Evolutionary conservation across 352 stramenopile genomes (phyloP).

Genomic region (Globisporangium heterothallicum): DNA sequence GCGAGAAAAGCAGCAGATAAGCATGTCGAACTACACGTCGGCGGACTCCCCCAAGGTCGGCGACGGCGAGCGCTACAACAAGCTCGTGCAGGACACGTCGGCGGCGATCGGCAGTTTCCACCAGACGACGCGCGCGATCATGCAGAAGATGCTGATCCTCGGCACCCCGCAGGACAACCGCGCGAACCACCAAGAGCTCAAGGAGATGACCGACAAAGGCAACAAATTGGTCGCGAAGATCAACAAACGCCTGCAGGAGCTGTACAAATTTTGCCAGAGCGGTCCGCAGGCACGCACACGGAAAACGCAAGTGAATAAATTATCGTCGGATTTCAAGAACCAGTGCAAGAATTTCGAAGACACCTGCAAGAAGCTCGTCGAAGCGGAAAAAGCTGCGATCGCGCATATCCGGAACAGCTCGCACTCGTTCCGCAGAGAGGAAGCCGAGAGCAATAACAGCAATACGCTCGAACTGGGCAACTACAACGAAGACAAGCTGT

Average conservation of each 20-base stretch:
- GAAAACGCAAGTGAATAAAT: conserved; percentile 48
- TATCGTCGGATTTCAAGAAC: conserved; percentile 59
- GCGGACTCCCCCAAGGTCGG: conserved; percentile 42
- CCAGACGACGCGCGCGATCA: conserved; percentile 45
- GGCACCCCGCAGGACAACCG: conserved; percentile 49
- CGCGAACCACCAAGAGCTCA: conserved; percentile 57
- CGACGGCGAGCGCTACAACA: conserved; percentile 46
- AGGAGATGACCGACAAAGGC: conserved; percentile 48
- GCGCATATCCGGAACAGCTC: conserved; percentile 47
- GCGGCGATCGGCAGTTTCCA: conserved; percentile 59
- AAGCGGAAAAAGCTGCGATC: conserved; percentile 37
- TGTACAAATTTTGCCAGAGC: conserved; percentile 24
- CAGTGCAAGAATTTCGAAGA: conserved; percentile 56
- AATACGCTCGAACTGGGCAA: conserved; percentile 40
- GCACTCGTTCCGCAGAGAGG: conserved; percentile 39
- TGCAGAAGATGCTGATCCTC: conserved; percentile 63
- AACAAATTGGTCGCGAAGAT: conserved; percentile 58
- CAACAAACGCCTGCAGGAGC: conserved; percentile 45
- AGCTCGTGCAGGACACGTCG: conserved; percentile 49
- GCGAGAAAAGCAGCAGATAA: conserved; percentile 1
- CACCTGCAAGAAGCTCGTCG: conserved; percentile 43
- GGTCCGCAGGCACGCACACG: conserved; percentile 31
- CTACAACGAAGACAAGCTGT: conserved; percentile 67
- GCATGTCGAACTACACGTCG: conserved; percentile 41
- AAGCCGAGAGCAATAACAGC: conserved; percentile 14